These are phyloP conservation scores for Rhodotorula babjevae DNA, from an alignment of 768 basidiomycete species.

Conservation along the genomic window DNA sequence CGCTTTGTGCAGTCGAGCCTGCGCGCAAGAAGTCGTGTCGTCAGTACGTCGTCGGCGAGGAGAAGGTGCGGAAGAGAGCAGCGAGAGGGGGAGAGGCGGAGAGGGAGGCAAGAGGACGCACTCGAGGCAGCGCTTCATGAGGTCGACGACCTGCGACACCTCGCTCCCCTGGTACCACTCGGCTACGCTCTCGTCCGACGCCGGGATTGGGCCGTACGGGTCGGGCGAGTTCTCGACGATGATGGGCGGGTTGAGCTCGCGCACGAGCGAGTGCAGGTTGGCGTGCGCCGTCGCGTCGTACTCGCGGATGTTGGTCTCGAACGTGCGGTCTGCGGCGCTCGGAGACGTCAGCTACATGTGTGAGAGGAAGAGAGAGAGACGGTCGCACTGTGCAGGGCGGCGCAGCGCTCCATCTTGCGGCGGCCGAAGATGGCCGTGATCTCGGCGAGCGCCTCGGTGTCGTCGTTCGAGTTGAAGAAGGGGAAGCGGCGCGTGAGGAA, in stretches of 20 bases:
- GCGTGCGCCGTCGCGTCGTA: constrained; percentile 60
- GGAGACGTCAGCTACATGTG: not conserved
- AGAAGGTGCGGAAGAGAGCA: too few relatives aligned
- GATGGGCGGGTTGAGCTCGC: constrained; percentile 65
- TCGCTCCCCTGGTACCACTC: constrained; percentile 50
- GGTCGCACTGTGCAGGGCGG: constrained; percentile 77
- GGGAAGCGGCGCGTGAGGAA: constrained; percentile 91
- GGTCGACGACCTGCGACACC: constrained; percentile 64
- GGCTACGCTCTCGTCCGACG: constrained; percentile 18
- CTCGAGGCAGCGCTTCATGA: constrained; percentile 68
- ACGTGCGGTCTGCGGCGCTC: constrained; percentile 60
- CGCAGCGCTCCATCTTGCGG: constrained; percentile 73
- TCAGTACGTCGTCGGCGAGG: not conserved
- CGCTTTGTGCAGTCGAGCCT: constrained; percentile 66
- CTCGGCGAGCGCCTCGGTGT: constrained; percentile 92
- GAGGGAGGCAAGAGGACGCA: constrained; percentile 52
- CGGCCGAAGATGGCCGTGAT: constrained; percentile 80
- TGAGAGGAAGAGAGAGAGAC: not conserved
- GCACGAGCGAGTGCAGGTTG: constrained; percentile 69
- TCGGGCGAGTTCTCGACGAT: constrained; percentile 54
- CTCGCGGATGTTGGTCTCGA: constrained; percentile 82
- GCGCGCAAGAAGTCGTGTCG: not conserved
- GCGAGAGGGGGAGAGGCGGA: not conserved
- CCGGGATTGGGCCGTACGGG: constrained; percentile 45
- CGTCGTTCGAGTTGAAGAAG: constrained; percentile 86